Percentiles rank a stretch among this genome's conserved stretches.
These are phyloP conservation scores for Flaveria sonorensis DNA, from an alignment of 129 eudicot genomes.

Conservation along the genomic window DNA sequence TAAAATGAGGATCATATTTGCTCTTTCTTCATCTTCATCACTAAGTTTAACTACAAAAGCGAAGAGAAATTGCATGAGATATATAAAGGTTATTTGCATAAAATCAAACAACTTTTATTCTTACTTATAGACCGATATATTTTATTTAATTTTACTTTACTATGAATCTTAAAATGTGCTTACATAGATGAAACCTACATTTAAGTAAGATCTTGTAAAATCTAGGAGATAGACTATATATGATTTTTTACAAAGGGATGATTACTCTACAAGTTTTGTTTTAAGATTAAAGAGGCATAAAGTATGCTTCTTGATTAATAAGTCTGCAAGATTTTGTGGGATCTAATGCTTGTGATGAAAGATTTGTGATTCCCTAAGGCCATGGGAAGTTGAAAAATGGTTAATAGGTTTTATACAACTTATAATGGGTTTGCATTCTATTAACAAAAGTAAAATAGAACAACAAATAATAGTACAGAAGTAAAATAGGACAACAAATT, in stretches of 20 bases:
- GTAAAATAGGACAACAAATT: too few relatives aligned
- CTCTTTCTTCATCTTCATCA: neutral
- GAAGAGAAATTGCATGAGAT: constrained; percentile 1
- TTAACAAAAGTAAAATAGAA: too few relatives aligned
- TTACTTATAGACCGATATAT: neutral
- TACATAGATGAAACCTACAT: neutral
- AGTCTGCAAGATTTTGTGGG: neutral
- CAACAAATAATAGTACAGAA: too few relatives aligned
- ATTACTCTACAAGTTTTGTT: neutral
- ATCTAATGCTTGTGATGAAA: neutral
- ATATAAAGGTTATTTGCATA: constrained; percentile 7
- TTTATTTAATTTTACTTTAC: neutral
- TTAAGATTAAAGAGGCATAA: neutral
- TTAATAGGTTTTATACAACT: neutral
- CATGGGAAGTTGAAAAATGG: neutral
- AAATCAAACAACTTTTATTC: neutral
- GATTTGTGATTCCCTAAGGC: neutral
- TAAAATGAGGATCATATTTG: neutral
- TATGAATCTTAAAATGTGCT: neutral
- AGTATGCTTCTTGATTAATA: neutral
- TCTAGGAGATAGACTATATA: neutral
- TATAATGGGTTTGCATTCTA: neutral
- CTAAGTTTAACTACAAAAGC: neutral
- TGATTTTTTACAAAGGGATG: neutral
- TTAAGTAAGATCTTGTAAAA: neutral